phyloP scores from a whole-genome alignment of 2,329 filamentous ascomycete species.

The Phaeosphaeriaceae sp. region DNA sequence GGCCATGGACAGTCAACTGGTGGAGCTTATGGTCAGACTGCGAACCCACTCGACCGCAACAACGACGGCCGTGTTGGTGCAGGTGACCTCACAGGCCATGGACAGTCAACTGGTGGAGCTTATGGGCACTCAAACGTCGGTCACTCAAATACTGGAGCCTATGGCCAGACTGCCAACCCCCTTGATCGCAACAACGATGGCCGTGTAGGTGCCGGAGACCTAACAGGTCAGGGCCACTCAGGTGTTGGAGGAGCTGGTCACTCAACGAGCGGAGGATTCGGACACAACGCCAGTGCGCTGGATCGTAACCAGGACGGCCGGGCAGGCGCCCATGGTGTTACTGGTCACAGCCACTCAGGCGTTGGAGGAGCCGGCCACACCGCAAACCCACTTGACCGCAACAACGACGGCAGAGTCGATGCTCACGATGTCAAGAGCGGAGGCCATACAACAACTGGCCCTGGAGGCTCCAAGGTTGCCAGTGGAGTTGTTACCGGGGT shows the following conservation, averaged over 20 bases:
- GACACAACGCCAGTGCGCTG: conserved; percentile 1
- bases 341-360: neutral
- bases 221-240: neutral
- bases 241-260: neutral
- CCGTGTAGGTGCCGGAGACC: neutral
- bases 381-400: conserved; percentile 1
- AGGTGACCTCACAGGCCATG: neutral
- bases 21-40: neutral
- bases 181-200: conserved; percentile 3
- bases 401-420: conserved; percentile 5
- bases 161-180: conserved; percentile 1
- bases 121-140: neutral
- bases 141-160: neutral
- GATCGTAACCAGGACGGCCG: conserved; percentile 5
- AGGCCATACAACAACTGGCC: neutral
- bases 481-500: neutral
- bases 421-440: neutral
- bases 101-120: neutral
- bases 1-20: neutral
- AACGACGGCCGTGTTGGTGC: conserved; percentile 3
- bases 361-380: conserved; percentile 2
- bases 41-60: conserved; percentile 3
- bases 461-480: neutral
- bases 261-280: neutral
- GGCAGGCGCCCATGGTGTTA: neutral